A percentile compares a stretch with the other conserved stretches of the same genome.
These are phyloP conservation scores for Actinomortierella ambigua DNA, from an alignment of 371 early-diverging fungal species.

Conservation along the genomic window DNA sequence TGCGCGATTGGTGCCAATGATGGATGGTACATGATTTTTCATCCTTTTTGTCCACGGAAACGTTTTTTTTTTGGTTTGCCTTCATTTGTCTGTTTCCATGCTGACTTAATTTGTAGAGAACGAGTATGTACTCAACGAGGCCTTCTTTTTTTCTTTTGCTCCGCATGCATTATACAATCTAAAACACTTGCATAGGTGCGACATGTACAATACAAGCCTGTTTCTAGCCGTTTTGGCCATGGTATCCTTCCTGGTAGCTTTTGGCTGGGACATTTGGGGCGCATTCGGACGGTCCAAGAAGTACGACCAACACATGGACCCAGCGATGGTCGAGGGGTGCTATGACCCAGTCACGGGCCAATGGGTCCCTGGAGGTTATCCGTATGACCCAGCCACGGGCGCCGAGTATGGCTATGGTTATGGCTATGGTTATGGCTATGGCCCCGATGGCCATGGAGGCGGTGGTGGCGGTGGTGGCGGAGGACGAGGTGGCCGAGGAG, in stretches of 20 bases:
- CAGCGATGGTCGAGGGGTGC: too few species aligned
- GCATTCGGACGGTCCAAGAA: constrained; percentile 40
- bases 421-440: too few species aligned
- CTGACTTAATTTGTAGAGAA: neutral
- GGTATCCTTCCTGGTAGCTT: constrained; percentile 49
- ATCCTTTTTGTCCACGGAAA: neutral
- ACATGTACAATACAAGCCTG: constrained; percentile 63
- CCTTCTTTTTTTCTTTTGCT: too few species aligned
- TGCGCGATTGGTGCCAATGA: constrained; percentile 53
- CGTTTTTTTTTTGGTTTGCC: neutral
- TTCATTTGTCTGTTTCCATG: constrained; percentile 1
- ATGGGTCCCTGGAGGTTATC: too few species aligned
- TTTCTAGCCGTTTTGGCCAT: constrained; percentile 60
- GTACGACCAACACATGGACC: too few species aligned
- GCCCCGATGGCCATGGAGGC: too few species aligned
- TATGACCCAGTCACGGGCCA: too few species aligned
- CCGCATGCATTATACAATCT: neutral
- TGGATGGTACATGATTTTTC: constrained; percentile 29
- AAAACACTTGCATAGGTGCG: too few species aligned
- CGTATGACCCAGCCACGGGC: too few species aligned
- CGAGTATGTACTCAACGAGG: neutral
- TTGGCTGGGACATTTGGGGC: constrained; percentile 58
- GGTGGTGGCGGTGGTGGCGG: too few species aligned
- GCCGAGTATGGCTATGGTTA: too few species aligned
- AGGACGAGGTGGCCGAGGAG: too few species aligned